Evolutionary conservation across 1,284 basidiomycete species (phyloP), one percentile per base, ranked within the genome.

Genomic region (Sporisorium exsertum): DNA sequence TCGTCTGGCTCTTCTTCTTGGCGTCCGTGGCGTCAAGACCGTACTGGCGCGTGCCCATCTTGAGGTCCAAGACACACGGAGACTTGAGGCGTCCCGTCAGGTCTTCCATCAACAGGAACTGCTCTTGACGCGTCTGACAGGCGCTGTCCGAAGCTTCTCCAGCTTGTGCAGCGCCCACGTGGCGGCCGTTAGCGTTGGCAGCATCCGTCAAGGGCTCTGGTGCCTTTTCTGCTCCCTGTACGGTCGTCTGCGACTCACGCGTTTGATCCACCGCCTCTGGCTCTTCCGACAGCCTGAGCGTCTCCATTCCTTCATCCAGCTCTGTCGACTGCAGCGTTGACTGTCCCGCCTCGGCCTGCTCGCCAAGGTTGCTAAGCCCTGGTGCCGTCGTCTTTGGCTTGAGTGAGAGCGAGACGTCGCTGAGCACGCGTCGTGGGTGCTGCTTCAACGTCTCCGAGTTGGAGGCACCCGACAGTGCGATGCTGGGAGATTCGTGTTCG

Each of bases 71-170:
- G 46, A 99, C 97, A 84, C 96, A 99, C 4, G 97, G 94, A 58
- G 91, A 91, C 86, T 93, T 95, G 78, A 98, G 87, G n/a, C 93
- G 89, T 22, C 97, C 97, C 1, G 96, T 99, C 49, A 99, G 88
- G 84, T 99, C 97, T 86, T 99, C 96, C 94, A 99, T 96, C 72
- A 99, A 89, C 79, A 99, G 95, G 86, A 99, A 99, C 84, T 98
- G 92, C 85, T 97, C 95, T 86, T 97, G 95, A 18, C 95, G 91
- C 16, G 93, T 67, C 40, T 74, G 73, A n/a, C 63, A 54, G 20
- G 59, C 40, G 58, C 64, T 47, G 49, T 67, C 64, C 0, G 53
- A 51, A 1, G 58, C 57, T 13, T 49, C 26, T 0, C 16, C 54
- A 24, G 49, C 42, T 16, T 57, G 47, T 22, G 58, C 40, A 24